Evolutionary conservation across 768 basidiomycete genomes (phyloP).

Genomic region (Gyrodon lividus): DNA sequence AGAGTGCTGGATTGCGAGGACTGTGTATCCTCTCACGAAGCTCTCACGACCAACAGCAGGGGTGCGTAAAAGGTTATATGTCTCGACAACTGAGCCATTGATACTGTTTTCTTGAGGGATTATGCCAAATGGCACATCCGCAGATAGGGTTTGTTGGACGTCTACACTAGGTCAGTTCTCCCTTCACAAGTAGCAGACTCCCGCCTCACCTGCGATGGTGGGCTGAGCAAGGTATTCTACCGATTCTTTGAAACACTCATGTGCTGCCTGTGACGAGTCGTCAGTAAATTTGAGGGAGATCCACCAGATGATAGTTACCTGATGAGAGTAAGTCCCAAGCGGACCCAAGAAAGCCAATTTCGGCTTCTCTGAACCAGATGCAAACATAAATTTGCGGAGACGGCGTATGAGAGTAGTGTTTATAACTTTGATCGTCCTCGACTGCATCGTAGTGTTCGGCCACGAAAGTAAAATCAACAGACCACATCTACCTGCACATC

Average conservation of each 20-base stretch:
- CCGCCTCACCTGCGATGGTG: conserved; percentile 41
- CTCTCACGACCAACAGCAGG: conserved; percentile 36
- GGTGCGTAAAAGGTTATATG: conserved; percentile 63
- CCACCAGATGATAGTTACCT: conserved; percentile 33
- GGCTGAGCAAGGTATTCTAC: conserved; percentile 43
- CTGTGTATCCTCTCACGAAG: conserved; percentile 60
- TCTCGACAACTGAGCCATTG: conserved; percentile 71
- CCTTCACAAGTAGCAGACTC: neutral
- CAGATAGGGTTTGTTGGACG: conserved; percentile 53
- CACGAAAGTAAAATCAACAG: neutral
- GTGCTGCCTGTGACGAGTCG: conserved; percentile 39
- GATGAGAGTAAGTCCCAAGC: conserved; percentile 70
- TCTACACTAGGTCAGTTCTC: conserved; percentile 39
- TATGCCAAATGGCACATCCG: conserved; percentile 49
- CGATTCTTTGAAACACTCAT: conserved; percentile 42
- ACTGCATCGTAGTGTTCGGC: neutral
- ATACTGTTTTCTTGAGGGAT: conserved; percentile 81
- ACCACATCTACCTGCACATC: neutral
- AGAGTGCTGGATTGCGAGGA: conserved; percentile 65
- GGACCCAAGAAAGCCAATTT: conserved; percentile 62
- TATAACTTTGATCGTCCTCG: conserved; percentile 2
- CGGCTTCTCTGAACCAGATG: conserved; percentile 15
- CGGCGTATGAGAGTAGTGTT: conserved; percentile 4
- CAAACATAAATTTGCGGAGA: conserved; percentile 10
- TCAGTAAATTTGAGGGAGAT: conserved; percentile 22